Evolutionary conservation across 768 basidiomycete species (phyloP).

Genomic region (Rhizopogon rudus): DNA sequence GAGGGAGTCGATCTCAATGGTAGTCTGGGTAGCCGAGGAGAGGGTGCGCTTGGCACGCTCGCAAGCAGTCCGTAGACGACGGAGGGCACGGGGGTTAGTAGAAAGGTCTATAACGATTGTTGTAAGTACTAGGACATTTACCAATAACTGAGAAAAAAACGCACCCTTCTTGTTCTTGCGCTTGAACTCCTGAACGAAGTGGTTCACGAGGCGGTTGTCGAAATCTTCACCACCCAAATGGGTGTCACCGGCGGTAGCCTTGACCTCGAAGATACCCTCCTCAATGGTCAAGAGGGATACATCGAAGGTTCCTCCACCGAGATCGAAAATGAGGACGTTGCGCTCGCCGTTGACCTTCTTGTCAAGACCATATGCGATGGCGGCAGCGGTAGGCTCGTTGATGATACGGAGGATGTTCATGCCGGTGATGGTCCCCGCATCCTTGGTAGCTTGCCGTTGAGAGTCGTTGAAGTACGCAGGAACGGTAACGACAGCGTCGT

Average conservation of each 20-base stretch:
- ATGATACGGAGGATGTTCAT: conserved; percentile 97
- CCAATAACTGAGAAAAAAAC: conserved; percentile 12
- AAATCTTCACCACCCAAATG: conserved; percentile 99
- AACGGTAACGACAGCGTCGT: conserved; percentile 92
- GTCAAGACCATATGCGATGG: conserved; percentile 98
- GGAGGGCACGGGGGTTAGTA: conserved; percentile 89
- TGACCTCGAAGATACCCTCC: conserved; percentile 97
- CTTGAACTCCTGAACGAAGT: conserved; percentile 97
- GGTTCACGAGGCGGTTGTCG: conserved; percentile 95
- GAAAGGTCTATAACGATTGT: conserved; percentile 61
- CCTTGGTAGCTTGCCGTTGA: conserved; percentile 97
- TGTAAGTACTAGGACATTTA: conserved; percentile 8
- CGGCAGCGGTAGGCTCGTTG: conserved; percentile 98
- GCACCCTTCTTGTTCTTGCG: conserved; percentile 93
- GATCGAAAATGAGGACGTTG: conserved; percentile 97
- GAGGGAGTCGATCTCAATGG: conserved; percentile 97
- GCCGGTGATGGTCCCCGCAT: conserved; percentile 92
- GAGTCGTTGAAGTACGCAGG: conserved; percentile 99
- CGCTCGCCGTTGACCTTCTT: conserved; percentile 88
- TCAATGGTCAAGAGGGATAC: conserved; percentile 94
- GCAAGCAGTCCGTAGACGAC: conserved; percentile 95
- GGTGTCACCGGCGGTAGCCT: conserved; percentile 97
- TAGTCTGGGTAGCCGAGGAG: conserved; percentile 93
- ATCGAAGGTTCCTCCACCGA: conserved; percentile 98
- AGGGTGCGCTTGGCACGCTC: conserved; percentile 99